Evolutionary conservation across 2,329 filamentous ascomycete species (phyloP).

Genomic region (Nectriaceae sp.): DNA sequence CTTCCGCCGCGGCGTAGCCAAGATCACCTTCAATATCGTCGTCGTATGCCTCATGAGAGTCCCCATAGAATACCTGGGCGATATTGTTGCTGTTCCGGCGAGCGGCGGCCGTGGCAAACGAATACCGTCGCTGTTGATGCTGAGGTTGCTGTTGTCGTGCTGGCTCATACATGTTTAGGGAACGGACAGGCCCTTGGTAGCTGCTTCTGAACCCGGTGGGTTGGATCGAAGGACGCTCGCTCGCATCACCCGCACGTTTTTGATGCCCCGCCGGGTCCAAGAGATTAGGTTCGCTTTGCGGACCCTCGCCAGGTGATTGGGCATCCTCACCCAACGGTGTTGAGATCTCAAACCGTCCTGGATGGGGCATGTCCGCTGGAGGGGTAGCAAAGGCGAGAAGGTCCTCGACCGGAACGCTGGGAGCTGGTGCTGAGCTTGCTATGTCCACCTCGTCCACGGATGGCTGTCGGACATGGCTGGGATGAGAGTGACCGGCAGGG

Average conservation of each 20-base stretch:
- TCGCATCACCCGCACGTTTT: constrained; percentile 16
- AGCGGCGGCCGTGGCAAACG: constrained; percentile 50
- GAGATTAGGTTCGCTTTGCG: constrained; percentile 22
- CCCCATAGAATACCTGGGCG: constrained; percentile 54
- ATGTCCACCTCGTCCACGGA: constrained; percentile 88
- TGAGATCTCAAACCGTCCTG: constrained; percentile 72
- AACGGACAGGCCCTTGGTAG: constrained; percentile 43
- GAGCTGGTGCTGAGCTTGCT: constrained; percentile 38
- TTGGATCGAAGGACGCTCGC: constrained; percentile 23
- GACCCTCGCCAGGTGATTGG: constrained; percentile 40
- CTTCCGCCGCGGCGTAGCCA: constrained; percentile 90
- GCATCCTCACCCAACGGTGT: constrained; percentile 44
- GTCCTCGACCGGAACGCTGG: constrained; percentile 53
- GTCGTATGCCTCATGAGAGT: constrained; percentile 61
- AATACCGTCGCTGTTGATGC: constrained; percentile 54
- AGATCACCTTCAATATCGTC: constrained; percentile 89
- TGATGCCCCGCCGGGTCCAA: constrained; percentile 14
- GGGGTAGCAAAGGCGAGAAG: constrained; percentile 68
- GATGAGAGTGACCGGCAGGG: constrained; percentile 30
- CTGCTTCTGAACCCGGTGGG: constrained; percentile 31
- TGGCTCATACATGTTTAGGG: constrained; percentile 47
- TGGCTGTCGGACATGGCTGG: constrained; percentile 40
- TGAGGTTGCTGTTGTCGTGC: constrained; percentile 40
- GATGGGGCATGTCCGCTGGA: constrained; percentile 68
- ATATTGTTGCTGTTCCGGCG: constrained; percentile 52